phyloP scores from a whole-genome alignment of 2,329 filamentous ascomycete genomes.

The Neonectria punicea region DNA sequence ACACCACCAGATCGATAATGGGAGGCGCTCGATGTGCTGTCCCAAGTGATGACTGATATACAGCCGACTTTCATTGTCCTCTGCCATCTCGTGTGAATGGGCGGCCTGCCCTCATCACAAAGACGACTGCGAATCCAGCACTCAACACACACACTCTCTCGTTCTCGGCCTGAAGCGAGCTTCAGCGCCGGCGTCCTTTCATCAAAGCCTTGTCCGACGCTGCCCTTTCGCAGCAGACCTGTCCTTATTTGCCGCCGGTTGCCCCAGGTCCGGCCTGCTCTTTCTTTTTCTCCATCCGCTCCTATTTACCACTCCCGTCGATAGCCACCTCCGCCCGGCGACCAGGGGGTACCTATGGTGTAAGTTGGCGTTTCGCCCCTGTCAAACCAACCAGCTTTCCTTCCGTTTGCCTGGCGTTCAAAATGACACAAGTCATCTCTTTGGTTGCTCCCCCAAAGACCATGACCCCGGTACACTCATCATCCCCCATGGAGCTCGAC shows the following conservation, averaged over 20 bases:
- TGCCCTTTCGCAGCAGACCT: not conserved
- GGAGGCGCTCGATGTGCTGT: constrained; percentile 29
- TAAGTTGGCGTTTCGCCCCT: constrained; percentile 21
- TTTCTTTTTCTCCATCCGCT: constrained; percentile 12
- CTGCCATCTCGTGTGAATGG: constrained; percentile 35
- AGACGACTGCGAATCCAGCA: constrained; percentile 2
- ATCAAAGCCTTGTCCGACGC: constrained; percentile 2
- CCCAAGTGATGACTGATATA: constrained; percentile 29
- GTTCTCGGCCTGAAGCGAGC: not conserved
- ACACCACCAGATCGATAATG: constrained; percentile 34
- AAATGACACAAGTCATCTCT: constrained; percentile 46
- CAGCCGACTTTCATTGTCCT: constrained; percentile 41
- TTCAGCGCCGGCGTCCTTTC: constrained; percentile 12
- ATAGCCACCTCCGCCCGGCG: constrained; percentile 10
- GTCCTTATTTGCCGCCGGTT: constrained; percentile 4
- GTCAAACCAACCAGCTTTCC: constrained; percentile 15
- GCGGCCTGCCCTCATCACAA: constrained; percentile 21
- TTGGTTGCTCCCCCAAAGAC: constrained; percentile 40
- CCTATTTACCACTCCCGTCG: constrained; percentile 15
- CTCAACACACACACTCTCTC: not conserved
- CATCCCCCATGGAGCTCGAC: constrained; percentile 36
- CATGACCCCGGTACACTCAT: constrained; percentile 39
- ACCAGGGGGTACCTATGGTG: constrained; percentile 17
- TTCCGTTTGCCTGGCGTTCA: constrained; percentile 35
- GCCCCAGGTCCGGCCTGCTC: not conserved